Base-by-base conservation (phyloP, 495 filamentous ascomycete genomes). In the Lasiosphaeria miniovina region DNA sequence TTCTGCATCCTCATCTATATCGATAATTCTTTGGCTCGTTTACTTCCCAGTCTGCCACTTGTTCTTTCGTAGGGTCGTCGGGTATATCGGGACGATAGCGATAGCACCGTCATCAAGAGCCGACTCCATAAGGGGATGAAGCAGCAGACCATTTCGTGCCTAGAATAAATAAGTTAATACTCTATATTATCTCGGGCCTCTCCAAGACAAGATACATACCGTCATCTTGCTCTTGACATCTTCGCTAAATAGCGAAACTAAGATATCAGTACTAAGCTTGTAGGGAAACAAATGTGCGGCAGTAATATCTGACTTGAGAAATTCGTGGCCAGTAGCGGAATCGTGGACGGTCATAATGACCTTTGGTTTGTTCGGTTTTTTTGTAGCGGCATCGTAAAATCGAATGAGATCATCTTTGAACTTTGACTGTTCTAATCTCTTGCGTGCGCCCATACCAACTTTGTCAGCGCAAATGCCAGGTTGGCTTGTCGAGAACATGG, bases 271-370 rank as follows among this genome's bases (percentile, higher is more conserved):
- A 43, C 60, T 57, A 36, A 61, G 60, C 36, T 54, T 57, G 45
- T 64, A 46, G 49, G 60, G 60, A 31, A 68, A 53, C 15, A 68
- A 38, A 49, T 68, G 63, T 0, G 60, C 64, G 48, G 66, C 63
- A 36, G 48, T 63, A 38, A 60, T 24, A 7, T 33, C 17, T 4
- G 24, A 45, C 33, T 45, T 43, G 14, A 52, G 1, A 2, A 54
- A 5, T 1, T 55, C 50, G n/a, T 35, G 49, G 36, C 63, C 63
- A 52, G 63, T 61, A 40, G 52, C 59, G 17, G 8, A 61, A 15
- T 65, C 63, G 24, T 59, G 41, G 0, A 61, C 31, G 15, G 9
- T 35, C n/a, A 52, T 4, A 35, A 61, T 45, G 34, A 56, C 46
- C 35, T 56, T 61, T 3, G 63, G 54, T 34, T 59, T 61, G 31